phyloP scores from a whole-genome alignment of 176 grass and related monocot species.

The Coix lacrymajobi region DNA sequence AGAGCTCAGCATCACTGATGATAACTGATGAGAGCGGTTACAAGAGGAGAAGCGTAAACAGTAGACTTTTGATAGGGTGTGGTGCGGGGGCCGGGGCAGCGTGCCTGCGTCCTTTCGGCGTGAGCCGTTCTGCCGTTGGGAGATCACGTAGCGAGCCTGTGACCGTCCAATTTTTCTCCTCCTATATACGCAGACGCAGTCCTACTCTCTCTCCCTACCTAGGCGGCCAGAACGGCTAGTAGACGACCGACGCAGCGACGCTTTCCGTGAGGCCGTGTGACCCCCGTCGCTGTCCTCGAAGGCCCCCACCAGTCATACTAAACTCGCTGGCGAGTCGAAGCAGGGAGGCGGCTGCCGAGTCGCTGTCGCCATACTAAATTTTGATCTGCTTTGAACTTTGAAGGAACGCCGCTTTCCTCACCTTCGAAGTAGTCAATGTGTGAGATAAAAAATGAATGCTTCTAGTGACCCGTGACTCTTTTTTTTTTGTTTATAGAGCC shows the following conservation, averaged over 20 bases:
- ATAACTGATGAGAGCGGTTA: background rate
- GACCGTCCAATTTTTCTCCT: background rate
- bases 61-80: background rate
- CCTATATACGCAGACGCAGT: background rate
- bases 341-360: background rate
- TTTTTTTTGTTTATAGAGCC: background rate
- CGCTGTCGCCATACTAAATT: background rate
- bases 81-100: too few species aligned
- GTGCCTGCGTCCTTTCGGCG: constrained; percentile 17
- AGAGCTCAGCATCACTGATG: background rate
- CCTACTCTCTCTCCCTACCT: background rate
- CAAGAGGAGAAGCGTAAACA: background rate
- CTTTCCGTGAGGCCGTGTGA: background rate
- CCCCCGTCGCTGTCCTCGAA: background rate
- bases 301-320: background rate
- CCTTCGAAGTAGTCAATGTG: background rate
- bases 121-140: background rate
- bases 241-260: background rate
- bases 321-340: too few species aligned
- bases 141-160: background rate
- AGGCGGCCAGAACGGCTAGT: background rate
- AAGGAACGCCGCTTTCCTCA: background rate
- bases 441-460: background rate
- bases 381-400: background rate
- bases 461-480: too few species aligned